Percentiles rank a stretch among this genome's conserved stretches.
Conservation (phyloP, 192 early-diverging fungal species). For the Coemansia nantahalensis region DNA sequence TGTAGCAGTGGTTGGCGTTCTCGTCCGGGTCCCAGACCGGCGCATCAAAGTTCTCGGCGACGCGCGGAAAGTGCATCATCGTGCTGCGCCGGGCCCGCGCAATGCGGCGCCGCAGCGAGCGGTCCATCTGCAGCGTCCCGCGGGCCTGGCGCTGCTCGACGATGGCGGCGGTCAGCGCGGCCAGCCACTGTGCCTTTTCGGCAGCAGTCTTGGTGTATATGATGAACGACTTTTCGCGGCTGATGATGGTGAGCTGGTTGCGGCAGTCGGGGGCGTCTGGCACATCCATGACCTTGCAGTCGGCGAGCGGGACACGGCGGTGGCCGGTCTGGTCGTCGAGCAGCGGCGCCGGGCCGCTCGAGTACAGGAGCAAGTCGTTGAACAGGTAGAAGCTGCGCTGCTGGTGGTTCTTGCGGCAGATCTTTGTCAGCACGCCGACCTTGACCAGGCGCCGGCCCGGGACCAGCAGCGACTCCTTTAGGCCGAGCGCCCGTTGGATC, state of each 20-base stretch:
- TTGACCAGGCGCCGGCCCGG: conserved; percentile 69
- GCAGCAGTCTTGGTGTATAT: conserved; percentile 58
- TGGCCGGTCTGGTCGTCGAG: conserved; percentile 66
- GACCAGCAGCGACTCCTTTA: conserved; percentile 65
- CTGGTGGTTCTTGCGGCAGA: conserved; percentile 74
- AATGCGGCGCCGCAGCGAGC: conserved; percentile 37
- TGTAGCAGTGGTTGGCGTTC: conserved; percentile 61
- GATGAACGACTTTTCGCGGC: conserved; percentile 76
- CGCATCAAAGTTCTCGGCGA: conserved; percentile 66
- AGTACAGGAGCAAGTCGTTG: conserved; percentile 75
- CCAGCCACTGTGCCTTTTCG: conserved; percentile 67
- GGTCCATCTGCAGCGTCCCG: conserved; percentile 61
- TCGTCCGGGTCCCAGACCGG: conserved; percentile 77
- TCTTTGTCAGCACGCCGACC: conserved; percentile 66
- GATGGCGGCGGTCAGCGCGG: conserved; percentile 58
- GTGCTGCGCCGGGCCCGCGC: conserved; percentile 50
- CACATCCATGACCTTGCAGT: conserved; percentile 55
- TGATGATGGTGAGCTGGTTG: conserved; percentile 75
- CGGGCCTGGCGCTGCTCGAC: conserved; percentile 56
- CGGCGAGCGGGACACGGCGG: conserved; percentile 67
- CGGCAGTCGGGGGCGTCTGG: conserved; percentile 55
- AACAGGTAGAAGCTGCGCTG: conserved; percentile 69
- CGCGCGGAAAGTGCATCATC: conserved; percentile 57
- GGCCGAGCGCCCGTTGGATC: conserved; percentile 66
- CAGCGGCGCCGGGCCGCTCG: conserved; percentile 58